Evolutionary conservation across 257 asterid species (phyloP).

Genomic region (Voacanga thouarsii): DNA sequence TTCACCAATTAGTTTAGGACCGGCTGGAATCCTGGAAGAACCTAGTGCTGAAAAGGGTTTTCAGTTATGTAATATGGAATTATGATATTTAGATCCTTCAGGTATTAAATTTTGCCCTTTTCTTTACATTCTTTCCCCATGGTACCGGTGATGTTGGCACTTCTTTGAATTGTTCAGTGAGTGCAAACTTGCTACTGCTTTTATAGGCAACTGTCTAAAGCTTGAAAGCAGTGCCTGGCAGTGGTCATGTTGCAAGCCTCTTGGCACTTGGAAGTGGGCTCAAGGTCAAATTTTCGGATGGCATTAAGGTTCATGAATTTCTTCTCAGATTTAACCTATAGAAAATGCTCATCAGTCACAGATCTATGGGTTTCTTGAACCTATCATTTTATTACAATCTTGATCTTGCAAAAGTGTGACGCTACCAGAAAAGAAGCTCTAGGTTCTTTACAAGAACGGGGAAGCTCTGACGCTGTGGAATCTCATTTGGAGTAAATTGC

Average conservation of each 20-base stretch:
- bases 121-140: background rate
- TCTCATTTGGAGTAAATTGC: too few species aligned
- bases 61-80: conserved; percentile 5
- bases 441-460: too few species aligned
- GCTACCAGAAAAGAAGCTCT: too few species aligned
- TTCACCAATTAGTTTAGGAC: conserved; percentile 5
- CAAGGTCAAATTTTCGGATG: background rate
- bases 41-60: conserved; percentile 13
- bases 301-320: background rate
- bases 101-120: conserved; percentile 14
- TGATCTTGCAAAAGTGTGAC: too few species aligned
- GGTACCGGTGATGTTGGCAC: background rate
- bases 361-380: background rate
- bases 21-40: background rate
- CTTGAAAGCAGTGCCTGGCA: background rate
- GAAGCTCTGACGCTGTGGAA: too few species aligned
- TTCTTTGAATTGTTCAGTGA: background rate
- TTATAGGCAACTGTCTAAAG: background rate
- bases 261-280: background rate
- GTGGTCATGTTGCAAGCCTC: too few species aligned
- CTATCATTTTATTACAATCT: too few species aligned
- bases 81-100: conserved; percentile 4
- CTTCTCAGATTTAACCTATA: background rate
- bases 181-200: background rate
- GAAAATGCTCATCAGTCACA: background rate